Base-by-base conservation (phyloP, 257 asterid genomes). In the Penstemon barbatus region DNA sequence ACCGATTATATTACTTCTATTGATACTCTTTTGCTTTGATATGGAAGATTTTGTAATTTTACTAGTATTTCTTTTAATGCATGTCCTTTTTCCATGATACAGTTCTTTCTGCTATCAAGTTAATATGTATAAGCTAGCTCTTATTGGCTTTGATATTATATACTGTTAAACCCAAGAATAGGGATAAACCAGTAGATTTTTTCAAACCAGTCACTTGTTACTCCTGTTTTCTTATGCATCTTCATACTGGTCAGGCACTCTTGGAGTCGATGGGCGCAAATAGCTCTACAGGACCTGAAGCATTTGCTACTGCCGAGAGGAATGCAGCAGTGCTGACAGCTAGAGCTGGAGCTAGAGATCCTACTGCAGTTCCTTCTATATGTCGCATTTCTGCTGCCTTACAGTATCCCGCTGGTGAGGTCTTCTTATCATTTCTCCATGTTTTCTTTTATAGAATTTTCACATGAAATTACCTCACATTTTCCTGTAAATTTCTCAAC, bases 351-450 rank as follows among this genome's bases (percentile, higher is more conserved):
- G 89, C 95, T 45, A 83, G 90, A 75, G 99, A 94, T 83, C 99
- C 98, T 69, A 91, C 99, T 64, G 97, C 96, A 42, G 82, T 94
- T 71, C 98, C 99, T 58, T 94, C 99, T 71, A 85, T 94, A 73
- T 89, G 98, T 66, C 99, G 98, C 79, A 91, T 91, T 74, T 89
- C 98, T 73, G 90, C 99, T 61, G 95, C 99, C 74, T 87, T 91
- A 33, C 99, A 94, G 67, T 91, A 89, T 70, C 95, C 97, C 68
- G 87, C 96, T 61, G 97, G 99, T 94, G 73, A 85, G 83, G 52
- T 68, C 74, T 77, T 58, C 39, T 13, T 70, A 25, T 71, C 40
- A 41, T 51, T 37, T 53, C 61, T 50, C 9, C 73, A 60, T 45
- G 44, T 48, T 67, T 61, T 59, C 69, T 65, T 58, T 69, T 66